A percentile compares a stretch with the other conserved stretches of the same genome.
phyloP scores from a whole-genome alignment of 1,284 basidiomycete species.

The Cutaneotrichosporon cyanovorans region DNA sequence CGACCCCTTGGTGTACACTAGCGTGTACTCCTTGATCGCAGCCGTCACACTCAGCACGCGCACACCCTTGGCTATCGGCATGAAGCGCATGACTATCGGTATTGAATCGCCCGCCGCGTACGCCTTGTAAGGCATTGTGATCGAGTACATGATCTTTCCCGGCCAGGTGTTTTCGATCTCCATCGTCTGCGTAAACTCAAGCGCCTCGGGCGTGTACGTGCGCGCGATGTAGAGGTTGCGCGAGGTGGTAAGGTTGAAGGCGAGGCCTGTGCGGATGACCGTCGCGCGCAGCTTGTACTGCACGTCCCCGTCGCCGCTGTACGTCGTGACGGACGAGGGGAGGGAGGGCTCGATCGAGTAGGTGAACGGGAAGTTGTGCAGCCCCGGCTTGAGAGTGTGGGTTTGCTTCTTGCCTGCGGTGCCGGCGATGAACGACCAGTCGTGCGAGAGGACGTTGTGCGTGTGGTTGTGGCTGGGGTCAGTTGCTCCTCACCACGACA shows the following conservation, averaged over 20 bases:
- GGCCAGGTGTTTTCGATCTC: constrained; percentile 94
- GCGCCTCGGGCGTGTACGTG: constrained; percentile 67
- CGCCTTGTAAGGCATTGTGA: constrained; percentile 55
- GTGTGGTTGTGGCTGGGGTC: constrained; percentile 48
- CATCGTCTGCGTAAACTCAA: constrained; percentile 90
- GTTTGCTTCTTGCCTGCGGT: constrained; percentile 56
- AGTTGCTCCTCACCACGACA: constrained; percentile 2
- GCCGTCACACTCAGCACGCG: constrained; percentile 61
- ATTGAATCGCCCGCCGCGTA: constrained; percentile 82
- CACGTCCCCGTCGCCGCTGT: constrained; percentile 56
- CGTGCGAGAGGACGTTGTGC: constrained; percentile 67
- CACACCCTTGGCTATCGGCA: constrained; percentile 76
- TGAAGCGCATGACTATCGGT: constrained; percentile 74
- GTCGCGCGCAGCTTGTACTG: constrained; percentile 79
- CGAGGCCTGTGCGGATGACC: constrained; percentile 59
- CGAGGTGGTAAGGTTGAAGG: constrained; percentile 62
- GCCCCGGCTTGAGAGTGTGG: constrained; percentile 68
- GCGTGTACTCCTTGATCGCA: constrained; percentile 62
- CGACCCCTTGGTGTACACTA: constrained; percentile 57
- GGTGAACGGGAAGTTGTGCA: constrained; percentile 60
- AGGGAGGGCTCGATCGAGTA: constrained; percentile 78
- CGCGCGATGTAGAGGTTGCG: constrained; percentile 62
- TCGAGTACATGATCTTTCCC: constrained; percentile 83
- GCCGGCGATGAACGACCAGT: constrained; percentile 61
- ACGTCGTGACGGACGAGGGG: constrained; percentile 65